A percentile compares a stretch with the other conserved stretches of the same genome.
These are phyloP conservation scores for Leishmania lainsoni DNA, from an alignment of 208 protist genomes.

Conservation along the genomic window DNA sequence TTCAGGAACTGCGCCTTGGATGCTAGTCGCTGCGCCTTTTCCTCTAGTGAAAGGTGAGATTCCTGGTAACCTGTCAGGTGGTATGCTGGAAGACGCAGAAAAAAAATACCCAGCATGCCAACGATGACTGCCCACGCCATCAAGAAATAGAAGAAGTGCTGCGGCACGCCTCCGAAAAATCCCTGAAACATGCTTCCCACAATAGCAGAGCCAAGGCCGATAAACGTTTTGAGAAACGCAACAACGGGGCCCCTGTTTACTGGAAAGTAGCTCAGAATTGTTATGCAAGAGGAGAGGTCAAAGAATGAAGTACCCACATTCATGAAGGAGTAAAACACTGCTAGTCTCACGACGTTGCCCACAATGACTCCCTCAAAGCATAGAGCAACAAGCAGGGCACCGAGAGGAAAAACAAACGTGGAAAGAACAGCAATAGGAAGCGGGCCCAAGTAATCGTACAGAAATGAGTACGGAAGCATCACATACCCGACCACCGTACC, in stretches of 20 bases:
- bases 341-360: conserved; percentile 29
- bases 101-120: conserved; percentile 35
- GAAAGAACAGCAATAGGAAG: conserved; percentile 40
- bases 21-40: conserved; percentile 29
- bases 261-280: conserved; percentile 58
- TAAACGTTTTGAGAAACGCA: conserved; percentile 66
- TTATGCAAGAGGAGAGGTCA: conserved; percentile 54
- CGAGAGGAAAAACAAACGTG: conserved; percentile 38
- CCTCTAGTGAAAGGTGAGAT: conserved; percentile 29
- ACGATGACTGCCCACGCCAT: conserved; percentile 35
- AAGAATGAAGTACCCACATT: conserved; percentile 47
- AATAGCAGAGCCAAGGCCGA: conserved; percentile 63
- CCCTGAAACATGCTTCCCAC: conserved; percentile 49
- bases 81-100: conserved; percentile 63
- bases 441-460: conserved; percentile 61
- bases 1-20: conserved; percentile 40
- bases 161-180: conserved; percentile 40
- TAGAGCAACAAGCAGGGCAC: conserved; percentile 41
- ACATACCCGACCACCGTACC: conserved; percentile 42
- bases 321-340: conserved; percentile 41
- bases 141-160: conserved; percentile 66
- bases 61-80: conserved; percentile 59
- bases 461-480: conserved; percentile 40
- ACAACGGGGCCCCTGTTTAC: conserved; percentile 44
- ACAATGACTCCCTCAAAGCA: conserved; percentile 47